Evolutionary conservation across 2,329 filamentous ascomycete species (phyloP).

Genomic region (Alternaria brassicicola): DNA sequence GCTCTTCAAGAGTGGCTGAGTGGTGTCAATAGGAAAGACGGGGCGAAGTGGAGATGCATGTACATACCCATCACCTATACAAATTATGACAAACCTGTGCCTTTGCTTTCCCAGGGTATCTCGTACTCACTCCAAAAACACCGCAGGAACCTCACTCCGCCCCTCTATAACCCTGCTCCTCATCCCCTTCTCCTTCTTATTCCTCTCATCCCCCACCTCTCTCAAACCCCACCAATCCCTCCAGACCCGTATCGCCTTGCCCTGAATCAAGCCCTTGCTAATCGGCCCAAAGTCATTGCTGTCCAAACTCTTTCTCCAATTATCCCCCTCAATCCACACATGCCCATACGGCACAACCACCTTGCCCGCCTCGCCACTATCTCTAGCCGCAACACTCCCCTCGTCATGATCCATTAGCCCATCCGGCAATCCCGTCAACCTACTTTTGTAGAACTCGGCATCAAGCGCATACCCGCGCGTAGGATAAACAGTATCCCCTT

Average conservation of each 20-base stretch:
- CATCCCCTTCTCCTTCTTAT: constrained; percentile 47
- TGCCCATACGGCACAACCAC: constrained; percentile 79
- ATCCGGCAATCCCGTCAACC: constrained; percentile 33
- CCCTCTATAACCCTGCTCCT: constrained; percentile 52
- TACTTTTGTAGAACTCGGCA: constrained; percentile 2
- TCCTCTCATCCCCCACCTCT: constrained; percentile 60
- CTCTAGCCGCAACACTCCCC: constrained; percentile 19
- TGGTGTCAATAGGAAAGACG: neutral
- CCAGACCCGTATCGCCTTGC: constrained; percentile 74
- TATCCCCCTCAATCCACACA: constrained; percentile 95
- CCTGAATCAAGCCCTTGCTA: constrained; percentile 74
- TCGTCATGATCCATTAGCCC: constrained; percentile 34
- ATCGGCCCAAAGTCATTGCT: constrained; percentile 92
- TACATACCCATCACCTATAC: constrained; percentile 13
- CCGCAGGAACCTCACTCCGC: constrained; percentile 25
- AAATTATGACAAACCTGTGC: neutral
- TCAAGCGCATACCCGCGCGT: constrained; percentile 55
- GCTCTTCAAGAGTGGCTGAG: constrained; percentile 37
- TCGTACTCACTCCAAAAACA: constrained; percentile 31
- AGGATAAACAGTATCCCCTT: constrained; percentile 73
- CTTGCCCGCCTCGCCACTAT: constrained; percentile 26
- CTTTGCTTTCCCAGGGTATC: neutral
- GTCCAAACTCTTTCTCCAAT: constrained; percentile 73
- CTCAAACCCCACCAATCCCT: constrained; percentile 60
- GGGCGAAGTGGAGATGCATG: neutral